These are phyloP conservation scores for Podila minutissima DNA, from an alignment of 192 early-diverging fungal species.

Conservation along the genomic window DNA sequence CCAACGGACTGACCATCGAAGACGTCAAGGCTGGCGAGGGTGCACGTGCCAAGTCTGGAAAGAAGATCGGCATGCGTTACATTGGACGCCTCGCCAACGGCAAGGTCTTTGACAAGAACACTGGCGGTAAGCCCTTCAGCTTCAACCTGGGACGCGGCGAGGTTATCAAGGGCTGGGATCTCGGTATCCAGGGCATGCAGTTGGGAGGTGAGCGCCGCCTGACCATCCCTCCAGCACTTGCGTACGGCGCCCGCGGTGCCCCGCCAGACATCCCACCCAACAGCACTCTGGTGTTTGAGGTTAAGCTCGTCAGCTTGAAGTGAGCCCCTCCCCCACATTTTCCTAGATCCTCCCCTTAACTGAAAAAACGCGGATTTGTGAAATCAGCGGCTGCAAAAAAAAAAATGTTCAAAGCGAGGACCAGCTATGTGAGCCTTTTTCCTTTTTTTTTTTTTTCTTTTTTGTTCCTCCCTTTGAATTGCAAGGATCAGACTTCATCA, in stretches of 20 bases:
- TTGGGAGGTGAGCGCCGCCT: slow-evolving; percentile 86
- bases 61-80: slow-evolving; percentile 54
- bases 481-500: slow-evolving; percentile 41
- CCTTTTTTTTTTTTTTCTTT: slow-evolving; percentile 16
- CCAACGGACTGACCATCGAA: slow-evolving; percentile 86
- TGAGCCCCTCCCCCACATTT: not conserved
- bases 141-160: slow-evolving; percentile 83
- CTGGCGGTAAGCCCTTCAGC: slow-evolving; percentile 82
- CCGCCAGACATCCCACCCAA: slow-evolving; percentile 89
- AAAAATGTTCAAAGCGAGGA: not conserved
- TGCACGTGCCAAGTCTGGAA: slow-evolving; percentile 56
- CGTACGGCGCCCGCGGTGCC: slow-evolving; percentile 58
- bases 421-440: not conserved
- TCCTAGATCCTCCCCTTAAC: too few species aligned
- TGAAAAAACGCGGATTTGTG: too few species aligned
- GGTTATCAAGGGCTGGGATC: slow-evolving; percentile 94
- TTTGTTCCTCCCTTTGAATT: slow-evolving; percentile 1
- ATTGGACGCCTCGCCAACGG: slow-evolving; percentile 40
- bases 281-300: slow-evolving; percentile 87
- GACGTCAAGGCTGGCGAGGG: slow-evolving; percentile 67
- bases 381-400: not conserved
- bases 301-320: slow-evolving; percentile 52
- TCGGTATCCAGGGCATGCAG: slow-evolving; percentile 87
- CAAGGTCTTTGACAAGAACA: slow-evolving; percentile 89
- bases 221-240: slow-evolving; percentile 82